Evolutionary conservation across 176 grass and related monocot species (phyloP).

Genomic region (Oryza longistaminata): DNA sequence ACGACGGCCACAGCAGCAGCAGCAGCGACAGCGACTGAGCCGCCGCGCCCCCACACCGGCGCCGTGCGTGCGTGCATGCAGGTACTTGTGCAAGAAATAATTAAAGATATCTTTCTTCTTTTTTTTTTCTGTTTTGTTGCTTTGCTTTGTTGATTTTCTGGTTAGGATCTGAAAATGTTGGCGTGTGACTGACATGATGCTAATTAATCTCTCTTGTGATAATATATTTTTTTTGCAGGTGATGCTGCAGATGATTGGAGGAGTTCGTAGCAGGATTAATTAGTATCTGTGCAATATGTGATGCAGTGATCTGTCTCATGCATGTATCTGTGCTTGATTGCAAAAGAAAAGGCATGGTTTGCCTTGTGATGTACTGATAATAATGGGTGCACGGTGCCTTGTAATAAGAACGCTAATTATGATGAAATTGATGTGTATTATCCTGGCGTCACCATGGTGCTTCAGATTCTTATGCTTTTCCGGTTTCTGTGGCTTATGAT

Average conservation of each 20-base stretch:
- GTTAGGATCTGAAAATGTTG: constrained; percentile 9
- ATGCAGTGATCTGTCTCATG: constrained; percentile 1
- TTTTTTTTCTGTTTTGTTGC: not conserved
- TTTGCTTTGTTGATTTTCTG: not conserved
- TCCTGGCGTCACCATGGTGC: not conserved
- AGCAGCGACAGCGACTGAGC: constrained; percentile 84
- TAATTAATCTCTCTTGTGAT: not conserved
- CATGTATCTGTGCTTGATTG: not conserved
- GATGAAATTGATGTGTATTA: constrained; percentile 5
- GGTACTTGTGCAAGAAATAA: not conserved
- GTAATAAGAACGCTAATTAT: constrained; percentile 40
- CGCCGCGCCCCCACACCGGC: not conserved
- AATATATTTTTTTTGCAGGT: constrained; percentile 9
- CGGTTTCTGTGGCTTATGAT: not conserved
- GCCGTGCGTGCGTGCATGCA: not conserved
- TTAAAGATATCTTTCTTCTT: too few relatives aligned
- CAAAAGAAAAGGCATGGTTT: not conserved
- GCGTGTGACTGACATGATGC: not conserved
- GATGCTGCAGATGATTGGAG: constrained; percentile 15
- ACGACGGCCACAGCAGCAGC: constrained; percentile 58
- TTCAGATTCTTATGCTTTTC: not conserved
- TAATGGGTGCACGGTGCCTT: constrained; percentile 39
- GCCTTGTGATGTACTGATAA: not conserved
- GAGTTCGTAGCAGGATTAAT: not conserved
- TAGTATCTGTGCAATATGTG: not conserved